Conservation (phyloP, 2,329 filamentous ascomycete genomes). For the Fusarium udum region DNA sequence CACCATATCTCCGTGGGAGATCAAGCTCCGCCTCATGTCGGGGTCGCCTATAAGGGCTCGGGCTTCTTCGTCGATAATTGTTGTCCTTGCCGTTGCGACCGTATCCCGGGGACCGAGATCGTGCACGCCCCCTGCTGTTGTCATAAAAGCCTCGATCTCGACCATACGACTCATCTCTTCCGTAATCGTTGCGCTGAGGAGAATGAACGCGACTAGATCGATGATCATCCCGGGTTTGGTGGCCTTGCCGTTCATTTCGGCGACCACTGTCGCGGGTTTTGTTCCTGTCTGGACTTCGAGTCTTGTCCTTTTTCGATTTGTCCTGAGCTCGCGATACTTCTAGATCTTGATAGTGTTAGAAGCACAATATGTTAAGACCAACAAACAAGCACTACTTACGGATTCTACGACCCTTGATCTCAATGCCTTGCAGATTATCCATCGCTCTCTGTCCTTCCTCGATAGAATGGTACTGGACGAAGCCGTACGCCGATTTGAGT, state of each 20-base stretch:
- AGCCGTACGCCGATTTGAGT: slow-evolving; percentile 95
- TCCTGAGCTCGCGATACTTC: slow-evolving; percentile 91
- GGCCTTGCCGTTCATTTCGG: slow-evolving; percentile 59
- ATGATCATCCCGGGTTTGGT: slow-evolving; percentile 68
- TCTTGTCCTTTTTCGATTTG: slow-evolving; percentile 70
- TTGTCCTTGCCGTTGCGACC: slow-evolving; percentile 56
- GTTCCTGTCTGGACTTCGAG: slow-evolving; percentile 64
- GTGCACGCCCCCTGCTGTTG: slow-evolving; percentile 60
- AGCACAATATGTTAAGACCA: background rate
- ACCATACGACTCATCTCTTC: slow-evolving; percentile 69
- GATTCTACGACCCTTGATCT: slow-evolving; percentile 90
- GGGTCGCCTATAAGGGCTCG: slow-evolving; percentile 67
- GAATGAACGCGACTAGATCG: slow-evolving; percentile 69
- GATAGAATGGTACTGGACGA: slow-evolving; percentile 88
- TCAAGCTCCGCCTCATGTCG: slow-evolving; percentile 68
- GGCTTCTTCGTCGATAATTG: slow-evolving; percentile 73
- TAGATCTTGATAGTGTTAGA: slow-evolving; percentile 67
- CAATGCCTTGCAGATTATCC: slow-evolving; percentile 78
- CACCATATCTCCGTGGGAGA: slow-evolving; percentile 76
- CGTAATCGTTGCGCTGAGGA: slow-evolving; percentile 64
- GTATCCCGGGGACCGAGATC: slow-evolving; percentile 73
- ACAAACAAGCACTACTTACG: slow-evolving; percentile 68
- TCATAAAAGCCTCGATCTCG: slow-evolving; percentile 57
- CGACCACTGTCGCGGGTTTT: slow-evolving; percentile 61
- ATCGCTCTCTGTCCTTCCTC: slow-evolving; percentile 80